Evolutionary conservation across 768 basidiomycete species (phyloP).

Genomic region (Infundibulicybe gibba): DNA sequence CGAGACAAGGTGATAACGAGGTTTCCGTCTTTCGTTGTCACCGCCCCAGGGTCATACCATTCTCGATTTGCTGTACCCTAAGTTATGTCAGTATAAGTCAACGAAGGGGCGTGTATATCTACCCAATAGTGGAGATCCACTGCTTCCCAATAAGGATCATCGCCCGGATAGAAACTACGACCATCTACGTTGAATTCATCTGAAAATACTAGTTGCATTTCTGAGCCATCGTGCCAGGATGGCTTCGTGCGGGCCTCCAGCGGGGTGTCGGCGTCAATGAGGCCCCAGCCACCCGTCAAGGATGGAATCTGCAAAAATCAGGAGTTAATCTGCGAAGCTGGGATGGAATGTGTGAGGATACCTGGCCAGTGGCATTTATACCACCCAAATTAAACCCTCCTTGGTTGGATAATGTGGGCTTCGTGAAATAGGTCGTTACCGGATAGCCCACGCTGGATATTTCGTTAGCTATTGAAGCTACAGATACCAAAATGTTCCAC

Average conservation of each 20-base stretch:
- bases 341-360: conserved; percentile 12
- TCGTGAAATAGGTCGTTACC: conserved; percentile 26
- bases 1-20: conserved; percentile 69
- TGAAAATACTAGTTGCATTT: conserved; percentile 61
- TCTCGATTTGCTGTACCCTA: conserved; percentile 64
- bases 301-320: conserved; percentile 45
- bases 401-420: conserved; percentile 13
- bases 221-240: conserved; percentile 53
- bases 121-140: conserved; percentile 78
- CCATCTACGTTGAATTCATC: conserved; percentile 79
- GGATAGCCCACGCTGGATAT: conserved; percentile 32
- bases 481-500: conserved; percentile 11
- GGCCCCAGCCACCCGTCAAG: conserved; percentile 47
- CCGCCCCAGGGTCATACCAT: conserved; percentile 85
- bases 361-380: conserved; percentile 63
- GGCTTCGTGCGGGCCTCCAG: conserved; percentile 45
- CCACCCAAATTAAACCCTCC: conserved; percentile 44
- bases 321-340: background rate
- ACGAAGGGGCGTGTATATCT: background rate
- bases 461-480: background rate
- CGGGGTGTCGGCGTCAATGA: conserved; percentile 61
- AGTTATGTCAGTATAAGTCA: conserved; percentile 16
- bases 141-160: conserved; percentile 85
- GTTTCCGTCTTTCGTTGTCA: conserved; percentile 69
- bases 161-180: conserved; percentile 74